Base-by-base conservation (phyloP, 2,329 filamentous ascomycete genomes). In the Cylindrodendrum hubeiense region DNA sequence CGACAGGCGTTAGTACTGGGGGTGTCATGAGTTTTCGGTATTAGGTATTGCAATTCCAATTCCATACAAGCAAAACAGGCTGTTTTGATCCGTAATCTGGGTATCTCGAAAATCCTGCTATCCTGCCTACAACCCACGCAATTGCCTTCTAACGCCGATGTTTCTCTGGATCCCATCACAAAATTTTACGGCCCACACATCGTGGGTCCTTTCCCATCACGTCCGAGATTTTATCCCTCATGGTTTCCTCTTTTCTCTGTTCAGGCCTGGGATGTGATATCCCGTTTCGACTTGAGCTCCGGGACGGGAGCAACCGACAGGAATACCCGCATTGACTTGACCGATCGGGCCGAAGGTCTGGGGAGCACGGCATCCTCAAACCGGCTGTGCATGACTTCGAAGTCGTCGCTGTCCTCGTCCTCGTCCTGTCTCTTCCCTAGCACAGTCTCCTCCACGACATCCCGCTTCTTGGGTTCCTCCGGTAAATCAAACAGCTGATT, bases 291-390 rank as follows among this genome's bases (percentile, higher is more conserved):
- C 67, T 82, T 87, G 51, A 93, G 76, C 67, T 89, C 86, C 19
- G 85, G 84, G 34, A 93, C 77, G 13, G 86, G 79, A 15, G 78
- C 77, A 26, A 80, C 77, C 0, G 89, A 88, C 17, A 93, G 75
- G 68, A 91, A 89, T 22, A 91, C 79, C 66, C 85, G 87, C 82
- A 93, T 80, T 43, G 88, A 84, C 17, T 86, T 86, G 56, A 85
- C 78, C 22, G 78, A 81, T 65, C 82, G 81, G 66, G 82, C 76
- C 22, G 82, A 80, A n/a, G 79, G 78, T 43, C 74, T 81, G 28
- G 84, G 83, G 69, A 84, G 76, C 21, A 87, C 79, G 5, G 87
- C 86, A 67, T 83, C 81, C 75, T 87, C 84, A 66, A 90, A 86
- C 3, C 86, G 83, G n/a, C 81, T 85, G 64, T 84, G 82, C 82